Evolutionary conservation across 176 grass and related monocot genomes (phyloP), one percentile per base, ranked within the genome.

Genomic region (Musa schizocarpa): DNA sequence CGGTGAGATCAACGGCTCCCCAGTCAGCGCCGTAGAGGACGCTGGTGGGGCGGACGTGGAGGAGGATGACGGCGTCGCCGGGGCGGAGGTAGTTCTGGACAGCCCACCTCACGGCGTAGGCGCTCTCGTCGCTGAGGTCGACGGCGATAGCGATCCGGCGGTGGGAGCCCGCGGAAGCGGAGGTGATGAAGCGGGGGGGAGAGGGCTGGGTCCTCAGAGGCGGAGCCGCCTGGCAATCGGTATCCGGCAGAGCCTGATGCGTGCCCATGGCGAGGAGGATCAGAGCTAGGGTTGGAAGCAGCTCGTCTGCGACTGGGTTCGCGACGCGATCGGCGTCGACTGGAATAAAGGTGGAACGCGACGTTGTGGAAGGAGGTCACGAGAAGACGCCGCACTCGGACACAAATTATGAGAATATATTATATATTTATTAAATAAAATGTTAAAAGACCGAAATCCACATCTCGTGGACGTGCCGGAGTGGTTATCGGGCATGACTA

Each of bases 401-500:
- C 4, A 6, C 4, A 6, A 43, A 5, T 0, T 43, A 6, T 43
- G 4, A 43, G 4, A 43, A 5, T 6, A 4, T 34, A 3, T 5
- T 43, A 34, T 0, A 4, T 34, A 34, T 5, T 29, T 3, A 29
- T 29, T 29, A 29, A 29, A 29, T 29, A 29, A 3, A 29, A 29
- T 29, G 4, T 43, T 43, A 43, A 43, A 5, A 6, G 4, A 43
- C 4, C 0, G 6, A 0, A 5, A 0, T 4, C 4, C 3, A 4
- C 29, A 5, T 6, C 0, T 43, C 5, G 85, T 86, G 83, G 86
- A 84, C 86, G 83, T 88, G 92, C 86, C 88, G 81, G 88, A 96
- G 86, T 89, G 88, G 86, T 87, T 96, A 91, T 91, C 82, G 84
- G 86, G 92, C 86, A 87, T 89, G 92, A 89, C 88, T 90, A 95